Conservation (phyloP, 306 rosid species). For the Casuarina cunninghamiana region DNA sequence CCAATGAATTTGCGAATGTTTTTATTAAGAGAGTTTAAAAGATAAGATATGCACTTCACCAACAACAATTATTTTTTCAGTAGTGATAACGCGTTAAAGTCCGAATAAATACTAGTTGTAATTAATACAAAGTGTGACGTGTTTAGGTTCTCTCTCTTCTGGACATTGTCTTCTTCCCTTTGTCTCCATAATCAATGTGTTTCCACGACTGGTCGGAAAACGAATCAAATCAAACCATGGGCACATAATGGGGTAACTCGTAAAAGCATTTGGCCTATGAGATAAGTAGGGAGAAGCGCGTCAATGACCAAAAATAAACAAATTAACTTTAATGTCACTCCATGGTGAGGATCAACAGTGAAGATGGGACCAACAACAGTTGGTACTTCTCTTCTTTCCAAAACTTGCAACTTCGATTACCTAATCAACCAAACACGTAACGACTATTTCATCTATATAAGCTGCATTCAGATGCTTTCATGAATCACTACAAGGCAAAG, state of each 20-base stretch:
- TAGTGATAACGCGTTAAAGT: too few relatives aligned
- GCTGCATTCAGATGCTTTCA: conserved; percentile 3
- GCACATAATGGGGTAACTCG: background rate
- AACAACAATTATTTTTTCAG: too few relatives aligned
- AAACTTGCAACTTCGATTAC: conserved; percentile 12
- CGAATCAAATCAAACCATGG: background rate
- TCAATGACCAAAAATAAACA: background rate
- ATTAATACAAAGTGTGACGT: too few relatives aligned
- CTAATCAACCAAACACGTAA: conserved; percentile 25
- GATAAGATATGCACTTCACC: too few relatives aligned
- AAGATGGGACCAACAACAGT: conserved; percentile 9
- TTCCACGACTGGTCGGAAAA: background rate
- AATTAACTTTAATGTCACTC: conserved; percentile 29
- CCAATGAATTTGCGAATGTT: too few relatives aligned
- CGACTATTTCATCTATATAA: conserved; percentile 15
- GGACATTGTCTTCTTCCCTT: background rate
- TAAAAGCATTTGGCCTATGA: background rate
- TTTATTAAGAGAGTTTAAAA: too few relatives aligned
- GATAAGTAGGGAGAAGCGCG: background rate
- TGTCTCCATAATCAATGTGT: background rate
- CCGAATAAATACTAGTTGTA: too few relatives aligned
- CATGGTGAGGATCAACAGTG: background rate
- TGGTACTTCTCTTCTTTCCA: conserved; percentile 23
- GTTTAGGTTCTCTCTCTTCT: background rate
- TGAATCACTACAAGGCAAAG: conserved; percentile 3